A percentile compares a stretch with the other conserved stretches of the same genome.
Conservation (phyloP, 371 early-diverging fungal genomes). For the Apophysomyces variabilis region DNA sequence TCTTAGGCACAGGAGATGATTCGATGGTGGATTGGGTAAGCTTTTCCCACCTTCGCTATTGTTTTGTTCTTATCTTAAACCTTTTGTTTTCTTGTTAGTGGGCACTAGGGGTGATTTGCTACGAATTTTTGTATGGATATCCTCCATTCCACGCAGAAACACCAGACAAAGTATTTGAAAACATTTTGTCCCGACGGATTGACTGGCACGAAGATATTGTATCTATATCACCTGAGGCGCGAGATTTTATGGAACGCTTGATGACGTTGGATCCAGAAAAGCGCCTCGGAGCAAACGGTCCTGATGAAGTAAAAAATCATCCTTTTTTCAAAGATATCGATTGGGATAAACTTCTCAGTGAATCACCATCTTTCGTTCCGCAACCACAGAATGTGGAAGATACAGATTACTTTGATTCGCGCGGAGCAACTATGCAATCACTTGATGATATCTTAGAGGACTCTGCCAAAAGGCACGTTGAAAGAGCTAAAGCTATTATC, state of each 20-base stretch:
- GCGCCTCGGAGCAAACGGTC: conserved; percentile 78
- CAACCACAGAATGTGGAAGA: conserved; percentile 80
- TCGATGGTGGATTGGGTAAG: conserved; percentile 90
- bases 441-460: conserved; percentile 36
- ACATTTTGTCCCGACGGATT: conserved; percentile 76
- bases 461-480: conserved; percentile 42
- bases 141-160: conserved; percentile 89
- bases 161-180: conserved; percentile 85
- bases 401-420: conserved; percentile 92
- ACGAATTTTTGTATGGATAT: conserved; percentile 86
- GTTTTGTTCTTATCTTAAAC: not conserved
- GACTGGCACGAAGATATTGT: conserved; percentile 73
- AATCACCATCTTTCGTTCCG: conserved; percentile 87
- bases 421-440: conserved; percentile 73
- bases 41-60: not conserved
- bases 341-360: conserved; percentile 71
- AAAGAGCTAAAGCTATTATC: conserved; percentile 47
- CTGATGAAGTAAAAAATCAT: conserved; percentile 70
- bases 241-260: conserved; percentile 86
- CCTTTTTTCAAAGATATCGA: conserved; percentile 68
- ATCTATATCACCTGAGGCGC: conserved; percentile 79
- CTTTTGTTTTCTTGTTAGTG: conserved; percentile 57
- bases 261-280: conserved; percentile 74
- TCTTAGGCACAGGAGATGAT: conserved; percentile 86
- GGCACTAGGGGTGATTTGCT: conserved; percentile 90